Evolutionary conservation across 2,329 filamentous ascomycete species (phyloP).

Genomic region (Trematosphaeria pertusa): DNA sequence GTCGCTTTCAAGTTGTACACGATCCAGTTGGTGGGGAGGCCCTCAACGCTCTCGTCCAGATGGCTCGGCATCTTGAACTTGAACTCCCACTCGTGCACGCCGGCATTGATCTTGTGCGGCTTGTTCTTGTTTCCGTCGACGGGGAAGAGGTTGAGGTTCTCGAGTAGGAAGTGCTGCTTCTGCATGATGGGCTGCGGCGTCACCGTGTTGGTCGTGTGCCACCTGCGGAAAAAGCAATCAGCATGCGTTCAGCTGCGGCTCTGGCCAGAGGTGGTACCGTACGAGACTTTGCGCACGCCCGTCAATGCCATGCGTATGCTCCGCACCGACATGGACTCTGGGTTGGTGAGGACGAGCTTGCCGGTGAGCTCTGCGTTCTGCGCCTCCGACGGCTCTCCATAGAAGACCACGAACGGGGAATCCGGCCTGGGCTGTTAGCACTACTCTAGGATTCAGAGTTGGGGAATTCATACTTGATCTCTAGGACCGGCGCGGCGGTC

Average conservation of each 20-base stretch:
- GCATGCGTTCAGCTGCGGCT: conserved; percentile 6
- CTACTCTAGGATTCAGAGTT: background rate
- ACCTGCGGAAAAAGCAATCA: conserved; percentile 32
- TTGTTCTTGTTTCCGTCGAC: conserved; percentile 47
- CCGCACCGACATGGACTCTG: conserved; percentile 56
- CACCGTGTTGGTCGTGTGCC: conserved; percentile 46
- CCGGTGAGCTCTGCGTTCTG: conserved; percentile 54
- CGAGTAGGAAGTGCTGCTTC: conserved; percentile 56
- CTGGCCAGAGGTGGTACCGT: conserved; percentile 24
- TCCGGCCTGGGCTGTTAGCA: conserved; percentile 46
- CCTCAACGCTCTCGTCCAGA: conserved; percentile 86
- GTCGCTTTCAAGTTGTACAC: conserved; percentile 92
- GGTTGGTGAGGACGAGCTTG: conserved; percentile 54
- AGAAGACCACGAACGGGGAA: conserved; percentile 58
- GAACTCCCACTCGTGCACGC: conserved; percentile 59
- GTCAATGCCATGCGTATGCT: conserved; percentile 56
- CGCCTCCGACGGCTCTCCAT: conserved; percentile 56
- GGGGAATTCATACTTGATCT: conserved; percentile 50
- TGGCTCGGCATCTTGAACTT: conserved; percentile 55
- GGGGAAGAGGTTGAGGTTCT: conserved; percentile 54
- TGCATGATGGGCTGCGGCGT: conserved; percentile 53
- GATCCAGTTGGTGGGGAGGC: conserved; percentile 82
- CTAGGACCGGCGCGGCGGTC: conserved; percentile 42
- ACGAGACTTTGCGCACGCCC: conserved; percentile 57
- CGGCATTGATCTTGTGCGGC: conserved; percentile 58